phyloP scores from a whole-genome alignment of 495 filamentous ascomycete genomes.

The Astrothelium subdiscretum region DNA sequence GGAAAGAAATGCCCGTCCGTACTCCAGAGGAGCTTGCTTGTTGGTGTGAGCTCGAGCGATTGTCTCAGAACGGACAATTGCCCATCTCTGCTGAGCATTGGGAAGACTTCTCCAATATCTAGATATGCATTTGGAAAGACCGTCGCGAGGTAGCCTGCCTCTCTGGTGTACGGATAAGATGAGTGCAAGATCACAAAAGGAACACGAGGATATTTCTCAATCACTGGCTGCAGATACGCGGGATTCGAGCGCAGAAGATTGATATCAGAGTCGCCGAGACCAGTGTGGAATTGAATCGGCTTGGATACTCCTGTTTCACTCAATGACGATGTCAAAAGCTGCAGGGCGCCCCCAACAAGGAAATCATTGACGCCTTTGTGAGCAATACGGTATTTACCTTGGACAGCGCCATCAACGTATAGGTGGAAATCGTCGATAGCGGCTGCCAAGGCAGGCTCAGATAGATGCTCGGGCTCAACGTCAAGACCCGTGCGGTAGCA shows the following conservation, averaged over 20 bases:
- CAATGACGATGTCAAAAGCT: slow-evolving; percentile 31
- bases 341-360: slow-evolving; percentile 41
- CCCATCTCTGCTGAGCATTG: slow-evolving; percentile 65
- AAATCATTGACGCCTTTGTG: slow-evolving; percentile 53
- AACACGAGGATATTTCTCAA: slow-evolving; percentile 53
- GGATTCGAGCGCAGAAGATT: slow-evolving; percentile 59
- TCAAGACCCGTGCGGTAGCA: slow-evolving; percentile 74
- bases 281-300: slow-evolving; percentile 80
- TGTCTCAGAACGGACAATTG: slow-evolving; percentile 64
- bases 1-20: slow-evolving; percentile 77
- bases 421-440: slow-evolving; percentile 9
- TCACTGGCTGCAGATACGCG: slow-evolving; percentile 62
- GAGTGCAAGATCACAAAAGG: slow-evolving; percentile 75
- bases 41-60: slow-evolving; percentile 65
- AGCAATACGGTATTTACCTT: slow-evolving; percentile 42
- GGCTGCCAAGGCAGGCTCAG: neutral
- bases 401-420: slow-evolving; percentile 13
- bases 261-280: slow-evolving; percentile 77
- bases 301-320: slow-evolving; percentile 33
- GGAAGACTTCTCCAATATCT: slow-evolving; percentile 81
- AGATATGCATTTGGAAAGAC: slow-evolving; percentile 77
- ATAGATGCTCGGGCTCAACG: slow-evolving; percentile 24
- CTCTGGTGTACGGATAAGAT: slow-evolving; percentile 72
- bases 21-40: slow-evolving; percentile 71
- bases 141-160: slow-evolving; percentile 70